Evolutionary conservation across 2,329 filamentous ascomycete species (phyloP), one percentile per base, ranked within the genome.

Genomic region (Xenoacremonium recifei): DNA sequence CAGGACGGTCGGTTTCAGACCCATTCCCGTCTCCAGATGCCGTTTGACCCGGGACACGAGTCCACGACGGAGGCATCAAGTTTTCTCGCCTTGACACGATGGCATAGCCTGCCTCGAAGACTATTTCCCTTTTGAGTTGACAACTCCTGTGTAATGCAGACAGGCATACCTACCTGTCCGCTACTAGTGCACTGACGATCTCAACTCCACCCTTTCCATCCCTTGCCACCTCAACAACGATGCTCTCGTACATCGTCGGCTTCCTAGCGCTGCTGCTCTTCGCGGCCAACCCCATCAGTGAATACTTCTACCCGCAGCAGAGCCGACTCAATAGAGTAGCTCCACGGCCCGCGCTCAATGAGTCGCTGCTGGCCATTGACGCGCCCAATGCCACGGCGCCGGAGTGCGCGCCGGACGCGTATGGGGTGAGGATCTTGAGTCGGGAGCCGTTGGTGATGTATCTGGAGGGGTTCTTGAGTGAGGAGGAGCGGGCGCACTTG

Each of bases 401-500:
- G 38, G 56, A 51, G 7, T 77, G 73, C 40, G 54, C 58, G 0
- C 53, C 61, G 2, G 67, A 76, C 44, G 49, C 63, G 3, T 76
- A 77, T 54, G 60, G 63, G 2, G 67, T 74, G 31, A 71, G 75
- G 41, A 64, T 79, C 18, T 57, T 73, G 42, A 75, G 67, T 33
- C 67, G 70, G 40, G 70, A 71, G 41, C 76, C 77, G 16, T 55
- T 80, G 27, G 72, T 80, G 3, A 53, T 80, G 4, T 80, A 80
- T 46, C 60, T 80, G 11, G 73, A 78, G 59, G 64, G 69, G 15
- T 80, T 80, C 49, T 48, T 80, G 39, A 67, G 63, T 12, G 46
- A 50, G 7, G 60, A 59, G 4, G 76, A 80, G 55, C 66, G 69
- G 36, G 45, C 50, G 21, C 71, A 77, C 50, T 55, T 80, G 16